Conservation (phyloP, 83 land plant species). For the Picea engelmannii region DNA sequence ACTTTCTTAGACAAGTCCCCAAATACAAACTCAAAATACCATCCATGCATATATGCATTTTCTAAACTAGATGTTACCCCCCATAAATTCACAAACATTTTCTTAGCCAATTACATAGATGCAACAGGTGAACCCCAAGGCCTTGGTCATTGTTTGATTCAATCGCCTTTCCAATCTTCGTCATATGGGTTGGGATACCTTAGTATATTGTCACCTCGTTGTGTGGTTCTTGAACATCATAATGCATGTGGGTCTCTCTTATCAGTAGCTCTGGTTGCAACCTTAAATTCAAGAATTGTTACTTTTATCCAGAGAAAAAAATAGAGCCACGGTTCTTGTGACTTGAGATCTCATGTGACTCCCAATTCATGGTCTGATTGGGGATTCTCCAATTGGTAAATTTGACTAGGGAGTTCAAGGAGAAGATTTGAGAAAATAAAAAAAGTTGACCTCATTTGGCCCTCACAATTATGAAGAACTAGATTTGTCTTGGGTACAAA, state of each 20-base stretch:
- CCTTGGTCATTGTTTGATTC: slow-evolving; percentile 38
- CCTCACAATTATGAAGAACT: no score
- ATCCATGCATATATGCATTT: slow-evolving; percentile 41
- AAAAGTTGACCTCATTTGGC: no score
- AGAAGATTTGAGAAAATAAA: no score
- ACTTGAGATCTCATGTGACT: slow-evolving; percentile 15
- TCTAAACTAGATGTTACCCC: slow-evolving; percentile 48
- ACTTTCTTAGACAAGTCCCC: slow-evolving; percentile 22
- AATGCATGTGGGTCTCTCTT: slow-evolving; percentile 40
- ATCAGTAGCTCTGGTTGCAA: slow-evolving; percentile 28
- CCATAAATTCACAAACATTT: slow-evolving; percentile 46
- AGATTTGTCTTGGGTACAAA: no score
- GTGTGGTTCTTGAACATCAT: slow-evolving; percentile 25
- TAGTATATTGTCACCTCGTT: slow-evolving; percentile 38
- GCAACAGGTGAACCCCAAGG: slow-evolving; percentile 19
- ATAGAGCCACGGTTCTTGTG: slow-evolving; percentile 47
- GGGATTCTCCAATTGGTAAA: slow-evolving; percentile 63
- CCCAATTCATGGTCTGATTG: slow-evolving; percentile 46
- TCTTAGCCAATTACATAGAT: slow-evolving; percentile 20
- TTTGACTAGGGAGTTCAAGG: slow-evolving; percentile 54
- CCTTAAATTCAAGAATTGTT: background rate
- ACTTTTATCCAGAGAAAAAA: slow-evolving; percentile 49
- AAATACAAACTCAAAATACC: slow-evolving; percentile 27
- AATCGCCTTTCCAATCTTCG: slow-evolving; percentile 34
- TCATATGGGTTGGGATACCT: slow-evolving; percentile 15